phyloP scores from a whole-genome alignment of 2,329 filamentous ascomycete species.

The Sarocladium strictum region DNA sequence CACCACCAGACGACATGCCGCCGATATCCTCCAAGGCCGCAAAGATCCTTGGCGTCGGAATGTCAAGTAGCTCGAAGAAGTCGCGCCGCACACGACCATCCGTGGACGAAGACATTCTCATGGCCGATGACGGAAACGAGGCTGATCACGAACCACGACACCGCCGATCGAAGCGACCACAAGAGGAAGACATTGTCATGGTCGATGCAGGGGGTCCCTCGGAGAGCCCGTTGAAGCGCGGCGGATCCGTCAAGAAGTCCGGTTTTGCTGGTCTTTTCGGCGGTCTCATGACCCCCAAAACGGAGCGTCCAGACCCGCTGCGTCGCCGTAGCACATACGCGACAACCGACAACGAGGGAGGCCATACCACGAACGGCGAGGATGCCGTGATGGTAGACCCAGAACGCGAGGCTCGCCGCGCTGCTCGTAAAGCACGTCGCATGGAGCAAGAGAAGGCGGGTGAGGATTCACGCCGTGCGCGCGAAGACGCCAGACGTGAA shows the following conservation, averaged over 20 bases:
- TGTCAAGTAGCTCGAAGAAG: conserved; percentile 39
- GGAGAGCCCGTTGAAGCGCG: conserved; percentile 28
- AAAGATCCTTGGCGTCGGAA: conserved; percentile 65
- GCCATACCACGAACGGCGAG: conserved; percentile 44
- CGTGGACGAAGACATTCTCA: conserved; percentile 14
- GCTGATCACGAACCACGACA: conserved; percentile 12
- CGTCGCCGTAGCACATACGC: conserved; percentile 46
- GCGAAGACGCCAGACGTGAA: conserved; percentile 52
- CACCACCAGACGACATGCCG: conserved; percentile 62
- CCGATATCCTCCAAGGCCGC: conserved; percentile 71
- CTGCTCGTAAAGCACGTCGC: conserved; percentile 54
- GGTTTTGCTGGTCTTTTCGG: conserved; percentile 53
- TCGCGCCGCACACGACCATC: conserved; percentile 33
- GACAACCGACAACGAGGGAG: conserved; percentile 45
- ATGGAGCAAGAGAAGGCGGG: conserved; percentile 37
- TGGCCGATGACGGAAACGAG: conserved; percentile 26
- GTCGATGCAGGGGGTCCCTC: conserved; percentile 26
- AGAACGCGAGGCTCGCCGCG: conserved; percentile 56
- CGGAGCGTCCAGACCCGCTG: conserved; percentile 26
- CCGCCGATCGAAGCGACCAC: conserved; percentile 24
- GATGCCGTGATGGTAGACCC: conserved; percentile 44
- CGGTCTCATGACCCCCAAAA: conserved; percentile 44
- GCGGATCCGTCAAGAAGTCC: conserved; percentile 39
- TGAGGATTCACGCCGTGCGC: conserved; percentile 51
- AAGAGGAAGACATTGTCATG: conserved; percentile 35